Conservation (phyloP, 805 yeast genomes). For the Saccharomyces jurei region DNA sequence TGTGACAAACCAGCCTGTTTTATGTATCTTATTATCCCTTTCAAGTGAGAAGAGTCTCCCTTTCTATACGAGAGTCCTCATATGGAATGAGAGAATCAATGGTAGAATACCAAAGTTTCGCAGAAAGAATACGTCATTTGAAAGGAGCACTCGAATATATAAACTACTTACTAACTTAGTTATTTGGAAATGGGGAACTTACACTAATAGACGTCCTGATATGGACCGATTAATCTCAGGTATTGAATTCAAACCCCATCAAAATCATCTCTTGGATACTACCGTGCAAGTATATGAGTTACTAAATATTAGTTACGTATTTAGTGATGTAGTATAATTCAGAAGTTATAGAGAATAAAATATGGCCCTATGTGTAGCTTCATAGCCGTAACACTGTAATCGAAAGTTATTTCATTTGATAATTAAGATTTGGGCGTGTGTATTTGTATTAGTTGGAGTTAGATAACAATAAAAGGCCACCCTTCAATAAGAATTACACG, state of each 20-base stretch:
- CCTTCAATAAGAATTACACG: neutral
- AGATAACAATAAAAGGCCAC: neutral
- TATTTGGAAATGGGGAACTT: neutral
- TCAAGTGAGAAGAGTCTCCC: neutral
- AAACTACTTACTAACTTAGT: neutral
- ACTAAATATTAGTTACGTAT: neutral
- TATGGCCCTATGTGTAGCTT: neutral
- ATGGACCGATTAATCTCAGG: neutral
- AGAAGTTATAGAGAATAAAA: neutral
- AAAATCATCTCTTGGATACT: neutral
- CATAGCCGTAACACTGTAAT: neutral
- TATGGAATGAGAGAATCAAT: neutral
- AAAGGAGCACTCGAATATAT: no score
- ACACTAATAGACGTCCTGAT: neutral
- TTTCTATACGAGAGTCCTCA: neutral
- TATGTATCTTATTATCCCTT: neutral
- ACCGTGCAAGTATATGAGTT: neutral
- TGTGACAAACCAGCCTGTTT: no score
- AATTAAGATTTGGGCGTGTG: neutral
- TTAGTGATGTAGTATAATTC: neutral
- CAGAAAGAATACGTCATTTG: neutral
- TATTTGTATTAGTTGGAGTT: neutral
- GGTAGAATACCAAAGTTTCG: neutral
- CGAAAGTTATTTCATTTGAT: neutral
- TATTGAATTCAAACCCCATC: neutral